Base-by-base conservation (phyloP, 495 filamentous ascomycete genomes). In the Podospora pseudoanserina region DNA sequence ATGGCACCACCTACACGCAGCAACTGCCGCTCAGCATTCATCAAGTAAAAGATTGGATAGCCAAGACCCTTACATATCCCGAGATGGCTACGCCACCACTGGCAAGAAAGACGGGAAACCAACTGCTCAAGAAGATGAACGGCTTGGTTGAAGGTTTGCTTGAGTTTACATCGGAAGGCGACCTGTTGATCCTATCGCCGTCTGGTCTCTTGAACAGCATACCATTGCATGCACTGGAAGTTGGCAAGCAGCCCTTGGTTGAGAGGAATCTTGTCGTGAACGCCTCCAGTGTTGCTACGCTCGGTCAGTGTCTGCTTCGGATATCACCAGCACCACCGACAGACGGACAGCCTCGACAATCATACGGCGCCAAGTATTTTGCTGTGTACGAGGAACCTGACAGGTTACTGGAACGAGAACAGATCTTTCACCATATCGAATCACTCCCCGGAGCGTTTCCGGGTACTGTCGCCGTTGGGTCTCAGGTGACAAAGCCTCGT, bases 261-360 rank as follows among this genome's bases (percentile, higher is more conserved):
- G 28, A 62, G 26, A 58, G 65, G 3, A 67, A 67, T 27, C 65
- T 39, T 1, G 44, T 55, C 3, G 65, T 61, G 0, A 62, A 67
- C 58, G 44, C 65, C 2, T 20, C 65, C 20, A 67, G 57, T 39
- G 11, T 67, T 58, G 30, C 65, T 18, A 55, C 39, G 13, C 39
- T 49, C 2, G 39, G 39, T 11, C 61, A 13, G 53, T 19, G 19
- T 16, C 27, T 32, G 34, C 49, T 23, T 34, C 39, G 39, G 15
- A 27, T 26, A n/a, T 62, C 19, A 55, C 58, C 16, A 27, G 9
- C 20, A 49, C 13, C 30, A 58, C 19, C 3, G 6, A 53, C 54
- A 49, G 19, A 16, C 32, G n/a, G 26, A 19, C 28, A 60, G 1
- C 30, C 30, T 7, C 30, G 7, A 5, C 9, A 61, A 28, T 4